A percentile compares a stretch with the other conserved stretches of the same genome.
phyloP scores from a whole-genome alignment of 179 eudicot genomes.

The Beta macrorhiza region DNA sequence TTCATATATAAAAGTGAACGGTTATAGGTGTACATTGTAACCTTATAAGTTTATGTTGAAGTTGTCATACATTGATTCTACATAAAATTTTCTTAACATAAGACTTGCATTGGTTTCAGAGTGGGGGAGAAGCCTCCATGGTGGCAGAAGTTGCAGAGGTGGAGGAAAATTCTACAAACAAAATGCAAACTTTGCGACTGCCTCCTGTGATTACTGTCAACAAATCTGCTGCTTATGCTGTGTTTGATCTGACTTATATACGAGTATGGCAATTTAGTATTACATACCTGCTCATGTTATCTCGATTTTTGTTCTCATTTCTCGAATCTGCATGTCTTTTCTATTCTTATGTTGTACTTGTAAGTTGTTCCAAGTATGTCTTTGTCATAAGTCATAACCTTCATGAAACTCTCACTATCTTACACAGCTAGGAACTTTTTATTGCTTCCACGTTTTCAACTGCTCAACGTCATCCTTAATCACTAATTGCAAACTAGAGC shows the following conservation, averaged over 20 bases:
- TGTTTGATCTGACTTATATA: constrained; percentile 77
- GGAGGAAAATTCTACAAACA: constrained; percentile 69
- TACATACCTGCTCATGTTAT: neutral
- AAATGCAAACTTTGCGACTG: constrained; percentile 67
- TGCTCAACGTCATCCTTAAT: neutral
- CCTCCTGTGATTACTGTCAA: constrained; percentile 83
- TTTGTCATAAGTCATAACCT: too few relatives aligned
- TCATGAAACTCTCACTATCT: neutral
- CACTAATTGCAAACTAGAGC: too few relatives aligned
- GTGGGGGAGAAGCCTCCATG: constrained; percentile 86
- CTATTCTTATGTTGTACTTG: too few relatives aligned
- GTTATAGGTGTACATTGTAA: too few relatives aligned
- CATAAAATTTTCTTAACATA: too few relatives aligned
- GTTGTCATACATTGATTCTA: too few relatives aligned
- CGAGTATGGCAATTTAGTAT: constrained; percentile 43
- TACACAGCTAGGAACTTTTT: neutral
- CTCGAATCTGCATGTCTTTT: neutral
- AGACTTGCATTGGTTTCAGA: constrained; percentile 38
- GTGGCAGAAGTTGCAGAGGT: constrained; percentile 95
- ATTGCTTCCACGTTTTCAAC: too few relatives aligned
- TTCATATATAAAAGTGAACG: too few relatives aligned
- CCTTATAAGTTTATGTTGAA: too few relatives aligned
- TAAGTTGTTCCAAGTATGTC: too few relatives aligned
- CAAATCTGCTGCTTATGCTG: constrained; percentile 79
- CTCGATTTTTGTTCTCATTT: neutral